phyloP scores from a whole-genome alignment of 495 filamentous ascomycete genomes.

The Aspergillus cristatus region DNA sequence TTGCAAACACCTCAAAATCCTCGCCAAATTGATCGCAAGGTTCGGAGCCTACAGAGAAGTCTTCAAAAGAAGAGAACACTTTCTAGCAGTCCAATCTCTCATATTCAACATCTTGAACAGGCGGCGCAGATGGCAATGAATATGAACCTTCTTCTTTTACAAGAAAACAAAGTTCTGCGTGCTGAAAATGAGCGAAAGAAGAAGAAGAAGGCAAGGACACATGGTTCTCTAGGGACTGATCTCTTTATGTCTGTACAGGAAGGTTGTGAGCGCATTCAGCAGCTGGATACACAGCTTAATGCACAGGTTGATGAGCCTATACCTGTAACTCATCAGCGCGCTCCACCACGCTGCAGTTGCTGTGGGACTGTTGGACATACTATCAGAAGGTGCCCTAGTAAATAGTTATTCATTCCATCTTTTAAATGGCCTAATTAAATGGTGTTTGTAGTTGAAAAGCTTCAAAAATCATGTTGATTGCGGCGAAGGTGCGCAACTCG shows the following conservation, averaged over 20 bases:
- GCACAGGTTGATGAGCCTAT: neutral
- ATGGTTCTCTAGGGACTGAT: neutral
- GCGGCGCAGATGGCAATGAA: too few relatives aligned
- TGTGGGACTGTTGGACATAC: neutral
- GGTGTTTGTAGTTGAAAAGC: neutral
- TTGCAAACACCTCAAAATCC: too few relatives aligned
- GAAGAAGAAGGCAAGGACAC: neutral
- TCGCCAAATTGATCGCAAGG: slow-evolving; percentile 1
- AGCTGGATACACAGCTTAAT: neutral
- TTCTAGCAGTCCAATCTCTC: neutral
- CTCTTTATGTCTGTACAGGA: neutral
- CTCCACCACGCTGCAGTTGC: neutral
- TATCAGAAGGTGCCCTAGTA: neutral
- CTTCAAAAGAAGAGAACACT: slow-evolving; percentile 2
- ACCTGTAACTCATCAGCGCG: neutral
- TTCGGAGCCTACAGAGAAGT: neutral
- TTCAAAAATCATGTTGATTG: neutral
- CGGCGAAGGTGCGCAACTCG: neutral
- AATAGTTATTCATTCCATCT: neutral
- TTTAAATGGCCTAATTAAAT: neutral
- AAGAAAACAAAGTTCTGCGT: neutral
- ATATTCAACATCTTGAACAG: neutral
- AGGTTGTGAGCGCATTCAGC: neutral
- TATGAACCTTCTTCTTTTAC: too few relatives aligned
- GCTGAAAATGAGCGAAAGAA: neutral